These are phyloP conservation scores for Didymella pinodella DNA, from an alignment of 2,329 filamentous ascomycete genomes.

Conservation along the genomic window DNA sequence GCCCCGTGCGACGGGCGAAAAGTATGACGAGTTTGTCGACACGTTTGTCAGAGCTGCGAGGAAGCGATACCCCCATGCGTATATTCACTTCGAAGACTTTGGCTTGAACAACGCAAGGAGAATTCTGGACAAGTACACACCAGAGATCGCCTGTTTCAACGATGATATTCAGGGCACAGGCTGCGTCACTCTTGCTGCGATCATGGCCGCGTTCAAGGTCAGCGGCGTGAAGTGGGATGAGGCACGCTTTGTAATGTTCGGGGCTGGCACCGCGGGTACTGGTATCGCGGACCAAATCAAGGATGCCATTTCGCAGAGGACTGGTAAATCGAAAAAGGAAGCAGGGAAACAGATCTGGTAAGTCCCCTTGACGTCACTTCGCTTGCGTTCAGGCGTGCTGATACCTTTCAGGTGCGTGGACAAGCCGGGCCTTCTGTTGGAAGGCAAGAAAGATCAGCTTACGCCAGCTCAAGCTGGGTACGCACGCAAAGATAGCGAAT, in stretches of 20 bases:
- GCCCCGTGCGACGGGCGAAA: slow-evolving; percentile 70
- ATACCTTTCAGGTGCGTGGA: slow-evolving; percentile 67
- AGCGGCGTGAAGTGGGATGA: slow-evolving; percentile 72
- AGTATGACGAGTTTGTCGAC: slow-evolving; percentile 80
- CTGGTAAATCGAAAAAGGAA: slow-evolving; percentile 72
- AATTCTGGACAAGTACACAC: slow-evolving; percentile 77
- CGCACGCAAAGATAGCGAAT: slow-evolving; percentile 70
- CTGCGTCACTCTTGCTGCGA: slow-evolving; percentile 83
- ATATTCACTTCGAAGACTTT: slow-evolving; percentile 92
- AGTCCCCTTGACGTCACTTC: background rate
- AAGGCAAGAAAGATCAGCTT: slow-evolving; percentile 66
- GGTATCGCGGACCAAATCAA: slow-evolving; percentile 87
- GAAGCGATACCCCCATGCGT: slow-evolving; percentile 77
- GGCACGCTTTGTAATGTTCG: slow-evolving; percentile 77
- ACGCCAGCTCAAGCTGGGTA: slow-evolving; percentile 73
- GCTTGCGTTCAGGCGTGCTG: background rate
- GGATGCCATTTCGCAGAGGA: slow-evolving; percentile 77
- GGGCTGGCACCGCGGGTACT: slow-evolving; percentile 80
- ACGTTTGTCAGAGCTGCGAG: slow-evolving; percentile 73
- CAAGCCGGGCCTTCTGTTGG: slow-evolving; percentile 77
- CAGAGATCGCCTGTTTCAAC: slow-evolving; percentile 83
- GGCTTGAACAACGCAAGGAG: slow-evolving; percentile 78
- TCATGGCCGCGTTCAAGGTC: slow-evolving; percentile 78
- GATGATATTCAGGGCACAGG: slow-evolving; percentile 91
- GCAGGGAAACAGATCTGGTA: slow-evolving; percentile 79